These are phyloP conservation scores for Colletotrichum melonis DNA, from an alignment of 2,329 filamentous ascomycete species.

Conservation along the genomic window DNA sequence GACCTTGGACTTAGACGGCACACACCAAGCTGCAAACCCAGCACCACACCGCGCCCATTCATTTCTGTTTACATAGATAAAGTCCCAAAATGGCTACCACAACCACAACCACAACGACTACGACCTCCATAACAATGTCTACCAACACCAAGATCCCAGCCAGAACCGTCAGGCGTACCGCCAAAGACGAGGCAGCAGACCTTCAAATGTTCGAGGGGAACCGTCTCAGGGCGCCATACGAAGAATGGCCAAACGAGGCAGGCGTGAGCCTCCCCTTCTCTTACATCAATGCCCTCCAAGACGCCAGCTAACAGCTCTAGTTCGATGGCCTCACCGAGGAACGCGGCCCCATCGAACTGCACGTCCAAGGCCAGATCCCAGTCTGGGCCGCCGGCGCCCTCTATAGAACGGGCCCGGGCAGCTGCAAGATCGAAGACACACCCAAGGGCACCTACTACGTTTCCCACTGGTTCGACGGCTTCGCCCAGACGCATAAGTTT, in stretches of 20 bases:
- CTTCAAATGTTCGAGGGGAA: conserved; percentile 29
- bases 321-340: conserved; percentile 77
- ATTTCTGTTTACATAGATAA: not conserved
- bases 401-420: conserved; percentile 80
- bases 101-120: not conserved
- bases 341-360: conserved; percentile 71
- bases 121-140: not conserved
- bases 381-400: conserved; percentile 77
- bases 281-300: not conserved
- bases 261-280: conserved; percentile 48
- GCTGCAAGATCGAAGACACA: conserved; percentile 69
- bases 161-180: conserved; percentile 27
- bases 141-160: conserved; percentile 4
- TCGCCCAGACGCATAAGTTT: conserved; percentile 78
- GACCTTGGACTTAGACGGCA: not conserved
- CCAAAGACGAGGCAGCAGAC: conserved; percentile 26
- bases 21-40: not conserved
- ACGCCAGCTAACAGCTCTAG: conserved; percentile 49
- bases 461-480: conserved; percentile 86
- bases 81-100: not conserved
- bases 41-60: not conserved
- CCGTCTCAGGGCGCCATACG: conserved; percentile 46
- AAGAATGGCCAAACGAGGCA: conserved; percentile 60
- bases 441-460: conserved; percentile 69
- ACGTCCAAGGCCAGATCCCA: conserved; percentile 75